Percentiles rank a stretch among this genome's conserved stretches.
Evolutionary conservation across 2,329 filamentous ascomycete species (phyloP).

Genomic region (Phyllosticta citrichinensis): DNA sequence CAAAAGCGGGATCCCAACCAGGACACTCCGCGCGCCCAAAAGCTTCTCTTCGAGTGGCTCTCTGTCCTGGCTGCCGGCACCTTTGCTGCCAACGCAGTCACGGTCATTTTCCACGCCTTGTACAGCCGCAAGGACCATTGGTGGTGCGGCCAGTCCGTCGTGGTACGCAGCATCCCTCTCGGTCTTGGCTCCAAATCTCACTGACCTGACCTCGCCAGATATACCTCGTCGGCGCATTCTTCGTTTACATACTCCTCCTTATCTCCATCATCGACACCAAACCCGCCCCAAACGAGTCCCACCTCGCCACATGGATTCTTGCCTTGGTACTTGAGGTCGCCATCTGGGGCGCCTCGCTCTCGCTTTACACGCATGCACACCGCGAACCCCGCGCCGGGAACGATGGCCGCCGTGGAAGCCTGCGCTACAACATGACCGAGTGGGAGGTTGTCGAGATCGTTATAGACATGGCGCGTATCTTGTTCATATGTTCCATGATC

Average conservation of each 20-base stretch:
- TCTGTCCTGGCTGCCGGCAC: slow-evolving; percentile 61
- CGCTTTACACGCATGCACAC: slow-evolving; percentile 59
- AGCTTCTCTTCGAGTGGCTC: slow-evolving; percentile 65
- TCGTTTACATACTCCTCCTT: slow-evolving; percentile 76
- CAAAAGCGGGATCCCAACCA: slow-evolving; percentile 37
- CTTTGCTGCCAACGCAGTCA: slow-evolving; percentile 63
- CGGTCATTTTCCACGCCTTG: slow-evolving; percentile 67
- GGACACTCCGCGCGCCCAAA: slow-evolving; percentile 56
- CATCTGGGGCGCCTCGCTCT: slow-evolving; percentile 59
- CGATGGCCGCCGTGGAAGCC: slow-evolving; percentile 12
- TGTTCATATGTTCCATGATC: slow-evolving; percentile 51
- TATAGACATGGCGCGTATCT: slow-evolving; percentile 58
- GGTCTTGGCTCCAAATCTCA: slow-evolving; percentile 4
- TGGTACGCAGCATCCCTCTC: slow-evolving; percentile 45
- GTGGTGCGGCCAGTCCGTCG: slow-evolving; percentile 73
- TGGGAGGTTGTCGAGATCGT: slow-evolving; percentile 59
- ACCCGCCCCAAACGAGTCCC: slow-evolving; percentile 68
- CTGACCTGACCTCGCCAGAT: slow-evolving; percentile 46
- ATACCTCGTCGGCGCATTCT: slow-evolving; percentile 74
- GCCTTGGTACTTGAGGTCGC: slow-evolving; percentile 62
- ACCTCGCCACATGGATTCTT: slow-evolving; percentile 69
- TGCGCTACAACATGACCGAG: slow-evolving; percentile 34
- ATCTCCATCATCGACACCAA: slow-evolving; percentile 79
- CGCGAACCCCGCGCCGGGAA: slow-evolving; percentile 49
- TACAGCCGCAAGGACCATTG: slow-evolving; percentile 53